Percentiles rank a stretch among this genome's conserved stretches.
These are phyloP conservation scores for Dissophora globulifera DNA, from an alignment of 192 early-diverging fungal species.

Conservation along the genomic window DNA sequence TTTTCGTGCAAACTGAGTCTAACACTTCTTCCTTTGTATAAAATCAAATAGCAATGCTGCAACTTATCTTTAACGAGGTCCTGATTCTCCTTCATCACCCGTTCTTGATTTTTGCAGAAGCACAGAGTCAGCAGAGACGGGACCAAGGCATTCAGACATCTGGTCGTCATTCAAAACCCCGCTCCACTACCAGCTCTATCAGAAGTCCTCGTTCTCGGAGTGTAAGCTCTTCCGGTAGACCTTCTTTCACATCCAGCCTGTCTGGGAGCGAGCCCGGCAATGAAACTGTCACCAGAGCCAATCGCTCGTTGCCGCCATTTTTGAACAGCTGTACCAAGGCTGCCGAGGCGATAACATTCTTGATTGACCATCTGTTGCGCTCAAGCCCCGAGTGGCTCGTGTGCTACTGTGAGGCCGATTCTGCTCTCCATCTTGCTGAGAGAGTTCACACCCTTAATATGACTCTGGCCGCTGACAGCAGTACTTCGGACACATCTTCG, in stretches of 20 bases:
- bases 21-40: background rate
- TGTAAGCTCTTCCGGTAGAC: constrained; percentile 17
- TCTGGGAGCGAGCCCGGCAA: background rate
- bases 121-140: constrained; percentile 15
- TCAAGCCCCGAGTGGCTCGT: constrained; percentile 48
- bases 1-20: no score
- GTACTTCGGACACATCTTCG: background rate
- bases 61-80: constrained; percentile 48
- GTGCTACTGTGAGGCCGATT: constrained; percentile 43
- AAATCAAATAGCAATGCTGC: constrained; percentile 36
- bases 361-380: constrained; percentile 40
- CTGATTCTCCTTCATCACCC: constrained; percentile 48
- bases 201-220: constrained; percentile 31
- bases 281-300: background rate
- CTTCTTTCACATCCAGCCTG: constrained; percentile 1
- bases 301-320: constrained; percentile 26
- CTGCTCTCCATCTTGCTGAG: constrained; percentile 42
- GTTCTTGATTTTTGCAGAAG: constrained; percentile 34
- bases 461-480: constrained; percentile 2
- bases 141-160: background rate
- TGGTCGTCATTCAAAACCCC: constrained; percentile 7
- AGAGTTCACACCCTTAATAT: constrained; percentile 37
- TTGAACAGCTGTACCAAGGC: constrained; percentile 50
- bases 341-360: constrained; percentile 42
- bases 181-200: constrained; percentile 11